Base-by-base conservation (phyloP, 306 rosid genomes). In the Dalbergia cultrata region DNA sequence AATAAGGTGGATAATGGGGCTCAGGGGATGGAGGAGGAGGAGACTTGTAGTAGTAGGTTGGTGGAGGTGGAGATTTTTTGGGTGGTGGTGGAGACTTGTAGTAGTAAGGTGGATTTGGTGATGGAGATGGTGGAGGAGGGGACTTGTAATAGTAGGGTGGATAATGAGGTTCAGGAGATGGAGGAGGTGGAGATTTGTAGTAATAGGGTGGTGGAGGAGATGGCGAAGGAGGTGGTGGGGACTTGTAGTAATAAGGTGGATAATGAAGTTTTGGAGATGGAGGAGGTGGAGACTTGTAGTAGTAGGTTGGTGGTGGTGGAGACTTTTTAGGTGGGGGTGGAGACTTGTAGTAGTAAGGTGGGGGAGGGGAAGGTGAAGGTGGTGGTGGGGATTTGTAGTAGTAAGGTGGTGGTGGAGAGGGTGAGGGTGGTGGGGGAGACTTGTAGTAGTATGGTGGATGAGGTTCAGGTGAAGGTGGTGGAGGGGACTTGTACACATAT, bases 171-270 rank as follows among this genome's bases (percentile, higher is more conserved):
- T 37, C 8, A 7, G 41, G 50, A 44, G 50, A 44, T 37, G 50
- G 50, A 8, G 50, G 50, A 8, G 50, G 50, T 44, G 50, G 50
- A 8, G 50, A 44, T 1, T 44, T 44, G 50, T 44, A 44, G 0
- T 8, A 8, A 13, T 44, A 44, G 3, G 50, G 50, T 8, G 84
- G 47, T 78, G 87, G 19, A 53, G 88, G 70, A 37, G 41, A 26
- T 57, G 70, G 0, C 49, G 76, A 70, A 22, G 43, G 44, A 0
- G 44, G 44, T 0, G 44, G 44, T 5, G 44, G 44, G 8, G 44
- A 39, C 44, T 39, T 39, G 44, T 39, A 39, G 8, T 39, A 39
- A 8, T 39, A 39, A 39, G 44, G 44, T 39, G 44, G 44, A 2
- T 0, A 2, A 26, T 1, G 31, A 26, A 3, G 31, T 26, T n/a